Conservation (phyloP, 805 yeast genomes). For the Ogataea chonburiensis region DNA sequence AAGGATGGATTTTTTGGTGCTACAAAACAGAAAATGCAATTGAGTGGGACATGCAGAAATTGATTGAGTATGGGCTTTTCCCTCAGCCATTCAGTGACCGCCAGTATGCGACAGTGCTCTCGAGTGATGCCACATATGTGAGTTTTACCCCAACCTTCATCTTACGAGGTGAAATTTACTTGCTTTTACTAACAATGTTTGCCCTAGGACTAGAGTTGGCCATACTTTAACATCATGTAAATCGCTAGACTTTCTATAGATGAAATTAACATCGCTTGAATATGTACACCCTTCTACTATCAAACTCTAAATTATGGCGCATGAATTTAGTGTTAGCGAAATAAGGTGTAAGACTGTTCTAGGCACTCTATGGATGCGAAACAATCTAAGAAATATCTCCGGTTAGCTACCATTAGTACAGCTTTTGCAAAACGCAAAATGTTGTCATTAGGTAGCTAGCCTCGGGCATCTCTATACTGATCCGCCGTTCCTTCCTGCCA, state of each 20-base stretch:
- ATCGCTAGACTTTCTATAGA: slow-evolving; percentile 1
- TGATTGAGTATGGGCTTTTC: slow-evolving; percentile 50
- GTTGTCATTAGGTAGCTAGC: not conserved
- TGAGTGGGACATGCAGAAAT: slow-evolving; percentile 63
- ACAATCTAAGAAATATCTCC: slow-evolving; percentile 13
- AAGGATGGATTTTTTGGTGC: slow-evolving; percentile 75
- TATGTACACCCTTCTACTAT: slow-evolving; percentile 39
- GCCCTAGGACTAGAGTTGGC: slow-evolving; percentile 3
- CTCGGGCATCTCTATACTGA: slow-evolving; percentile 2
- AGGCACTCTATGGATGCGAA: slow-evolving; percentile 17
- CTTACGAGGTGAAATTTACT: slow-evolving; percentile 1
- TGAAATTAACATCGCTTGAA: slow-evolving; percentile 1
- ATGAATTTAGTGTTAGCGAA: slow-evolving; percentile 39
- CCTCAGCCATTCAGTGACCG: slow-evolving; percentile 67
- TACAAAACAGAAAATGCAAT: slow-evolving; percentile 63
- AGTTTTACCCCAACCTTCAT: slow-evolving; percentile 12
- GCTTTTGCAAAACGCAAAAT: slow-evolving; percentile 11
- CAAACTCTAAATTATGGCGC: slow-evolving; percentile 38
- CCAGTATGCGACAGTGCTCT: slow-evolving; percentile 67
- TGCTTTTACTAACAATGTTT: slow-evolving; percentile 14
- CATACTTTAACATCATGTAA: slow-evolving; percentile 3
- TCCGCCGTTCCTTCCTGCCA: slow-evolving; percentile 7
- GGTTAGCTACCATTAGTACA: not conserved
- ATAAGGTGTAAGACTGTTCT: slow-evolving; percentile 30
- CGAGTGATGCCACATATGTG: slow-evolving; percentile 12